These are phyloP conservation scores for Exophiala alcalophila DNA, from an alignment of 2,329 filamentous ascomycete genomes.

Conservation along the genomic window DNA sequence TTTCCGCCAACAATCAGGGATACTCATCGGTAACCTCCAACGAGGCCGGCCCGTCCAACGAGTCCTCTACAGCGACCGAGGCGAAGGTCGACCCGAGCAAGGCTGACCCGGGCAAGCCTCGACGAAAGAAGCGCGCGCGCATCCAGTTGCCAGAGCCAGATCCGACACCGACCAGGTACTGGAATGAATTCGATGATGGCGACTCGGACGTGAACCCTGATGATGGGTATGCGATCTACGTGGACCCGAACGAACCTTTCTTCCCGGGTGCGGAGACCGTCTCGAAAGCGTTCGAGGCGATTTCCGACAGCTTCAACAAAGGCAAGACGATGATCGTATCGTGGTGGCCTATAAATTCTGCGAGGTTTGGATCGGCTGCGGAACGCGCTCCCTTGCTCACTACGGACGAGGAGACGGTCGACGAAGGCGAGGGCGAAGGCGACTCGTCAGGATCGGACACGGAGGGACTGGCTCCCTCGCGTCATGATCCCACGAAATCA, in stretches of 20 bases:
- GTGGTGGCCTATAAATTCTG: conserved; percentile 14
- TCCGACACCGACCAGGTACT: conserved; percentile 51
- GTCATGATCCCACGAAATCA: conserved; percentile 3
- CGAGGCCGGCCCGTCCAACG: conserved; percentile 19
- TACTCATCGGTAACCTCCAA: conserved; percentile 35
- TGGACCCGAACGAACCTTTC: conserved; percentile 64
- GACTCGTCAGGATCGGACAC: conserved; percentile 26
- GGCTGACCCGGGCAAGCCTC: neutral
- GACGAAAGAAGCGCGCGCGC: conserved; percentile 24
- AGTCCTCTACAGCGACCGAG: too few species aligned
- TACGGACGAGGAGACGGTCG: too few species aligned
- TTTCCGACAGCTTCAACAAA: conserved; percentile 51
- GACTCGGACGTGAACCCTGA: conserved; percentile 59
- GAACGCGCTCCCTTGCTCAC: too few species aligned
- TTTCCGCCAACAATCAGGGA: conserved; percentile 27
- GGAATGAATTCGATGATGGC: conserved; percentile 84
- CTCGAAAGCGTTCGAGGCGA: conserved; percentile 50
- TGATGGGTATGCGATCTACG: conserved; percentile 68
- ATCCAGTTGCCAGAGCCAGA: conserved; percentile 28
- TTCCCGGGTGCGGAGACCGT: conserved; percentile 65
- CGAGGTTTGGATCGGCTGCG: neutral
- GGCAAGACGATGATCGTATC: conserved; percentile 39
- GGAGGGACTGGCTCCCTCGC: conserved; percentile 12
- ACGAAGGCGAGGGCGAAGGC: conserved; percentile 12
- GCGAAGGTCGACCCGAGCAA: neutral